Evolutionary conservation across 345 rosid genomes (phyloP), one percentile per base, ranked within the genome.

Genomic region (Physaria fendleri): DNA sequence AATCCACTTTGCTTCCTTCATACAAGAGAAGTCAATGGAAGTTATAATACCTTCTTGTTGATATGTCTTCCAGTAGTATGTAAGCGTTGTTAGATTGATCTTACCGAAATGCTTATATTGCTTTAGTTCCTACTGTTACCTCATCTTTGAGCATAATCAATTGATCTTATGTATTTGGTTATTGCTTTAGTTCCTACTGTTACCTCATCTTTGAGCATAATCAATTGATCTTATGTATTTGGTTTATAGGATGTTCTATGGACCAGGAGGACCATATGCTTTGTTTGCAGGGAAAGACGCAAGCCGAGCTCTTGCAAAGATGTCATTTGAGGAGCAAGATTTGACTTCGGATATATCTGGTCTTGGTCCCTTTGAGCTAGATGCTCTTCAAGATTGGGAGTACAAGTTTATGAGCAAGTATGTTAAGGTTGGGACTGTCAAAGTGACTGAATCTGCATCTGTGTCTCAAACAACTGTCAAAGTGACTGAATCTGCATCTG

Each of bases 391-490:
- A 64, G 99, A 94, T 69, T 94, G 99, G 99, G 97, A 94, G 61
- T 87, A 80, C 81, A 90, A 90, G 85, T 94, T 94, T 81, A 90
- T 81, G 96, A 82, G 95, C 81, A 94, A 94, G 82, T 94, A 94
- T 52, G 85, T 71, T 1, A 90, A 78, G 74, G 99, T 94, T 1
- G 99, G 99, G 46, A 84, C 81, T 28, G 79, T 90, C 49, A 82
- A 80, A 81, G 71, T 64, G 44, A 66, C 67, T 0, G 87, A n/a
- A n/a, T n/a, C 81, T 32, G 39, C 66, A 22, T 64, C 66, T 56
- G 88, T 75, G 50, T 68, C 43, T 20, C 85, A 75, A 48, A 66
- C 37, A 9, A 61, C 39, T n/a, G n/a, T n/a, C n/a, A n/a, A n/a
- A n/a, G 80, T 65, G 39, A 47, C 83, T 6, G 87, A n/a, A n/a